Evolutionary conservation across 2,329 filamentous ascomycete genomes (phyloP).

Genomic region (Colletotrichum melonis): DNA sequence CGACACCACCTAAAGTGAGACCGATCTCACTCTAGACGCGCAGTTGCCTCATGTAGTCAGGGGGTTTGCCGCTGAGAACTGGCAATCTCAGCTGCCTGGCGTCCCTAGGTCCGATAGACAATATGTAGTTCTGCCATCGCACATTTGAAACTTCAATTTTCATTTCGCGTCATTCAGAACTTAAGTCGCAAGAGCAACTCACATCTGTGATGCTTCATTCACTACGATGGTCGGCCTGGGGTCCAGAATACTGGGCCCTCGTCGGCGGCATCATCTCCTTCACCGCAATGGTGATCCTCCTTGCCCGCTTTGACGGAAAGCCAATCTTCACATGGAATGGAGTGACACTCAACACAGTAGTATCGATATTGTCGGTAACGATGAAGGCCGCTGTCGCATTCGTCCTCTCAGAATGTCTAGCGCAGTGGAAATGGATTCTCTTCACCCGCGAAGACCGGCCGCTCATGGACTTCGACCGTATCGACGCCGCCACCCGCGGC

Average conservation of each 20-base stretch:
- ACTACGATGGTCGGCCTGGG: constrained; percentile 16
- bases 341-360: background rate
- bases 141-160: background rate
- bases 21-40: too few relatives aligned
- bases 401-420: constrained; percentile 9
- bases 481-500: background rate
- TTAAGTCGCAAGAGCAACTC: background rate
- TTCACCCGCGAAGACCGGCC: background rate
- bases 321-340: constrained; percentile 1
- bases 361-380: background rate
- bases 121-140: background rate
- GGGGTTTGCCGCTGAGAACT: background rate
- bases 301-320: background rate
- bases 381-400: background rate
- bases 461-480: constrained; percentile 21
- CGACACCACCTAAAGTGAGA: background rate
- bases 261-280: background rate
- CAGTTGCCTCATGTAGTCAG: background rate
- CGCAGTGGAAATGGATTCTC: constrained; percentile 28
- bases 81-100: background rate
- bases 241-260: background rate
- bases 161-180: too few relatives aligned
- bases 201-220: background rate
- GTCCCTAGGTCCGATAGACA: too few relatives aligned
- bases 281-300: background rate